Percentiles rank a stretch among this genome's conserved stretches.
Evolutionary conservation across 192 early-diverging fungal genomes (phyloP).

Genomic region (Entomortierella lignicola): DNA sequence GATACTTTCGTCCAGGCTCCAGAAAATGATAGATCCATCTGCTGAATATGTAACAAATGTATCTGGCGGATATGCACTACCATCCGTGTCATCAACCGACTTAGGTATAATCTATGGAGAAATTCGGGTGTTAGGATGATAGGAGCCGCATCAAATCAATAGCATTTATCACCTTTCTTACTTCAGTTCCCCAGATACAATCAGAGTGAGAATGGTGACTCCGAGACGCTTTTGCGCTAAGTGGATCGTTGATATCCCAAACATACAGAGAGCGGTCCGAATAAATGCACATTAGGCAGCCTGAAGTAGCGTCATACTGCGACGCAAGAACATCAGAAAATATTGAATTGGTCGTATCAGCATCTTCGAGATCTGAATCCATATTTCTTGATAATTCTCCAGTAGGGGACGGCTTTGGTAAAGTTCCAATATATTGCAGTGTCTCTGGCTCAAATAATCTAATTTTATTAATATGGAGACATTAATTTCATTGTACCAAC

Average conservation of each 20-base stretch:
- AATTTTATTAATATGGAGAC: too few relatives aligned
- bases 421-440: constrained; percentile 74
- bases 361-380: constrained; percentile 22
- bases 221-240: constrained; percentile 64
- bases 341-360: constrained; percentile 29
- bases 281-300: constrained; percentile 72
- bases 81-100: not conserved
- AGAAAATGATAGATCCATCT: constrained; percentile 83
- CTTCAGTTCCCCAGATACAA: constrained; percentile 89
- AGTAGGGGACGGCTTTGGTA: constrained; percentile 78
- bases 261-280: constrained; percentile 79
- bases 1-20: constrained; percentile 70
- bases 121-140: not conserved
- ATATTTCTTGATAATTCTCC: constrained; percentile 58
- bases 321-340: constrained; percentile 74
- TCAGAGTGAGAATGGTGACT: constrained; percentile 80
- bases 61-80: constrained; percentile 58
- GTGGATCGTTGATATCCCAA: constrained; percentile 74
- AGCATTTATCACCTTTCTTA: constrained; percentile 27
- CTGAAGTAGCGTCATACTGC: constrained; percentile 61
- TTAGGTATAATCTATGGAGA: constrained; percentile 56
- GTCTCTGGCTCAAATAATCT: constrained; percentile 81
- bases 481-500: too few relatives aligned
- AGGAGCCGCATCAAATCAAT: not conserved
- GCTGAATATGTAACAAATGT: constrained; percentile 81